A percentile compares a stretch with the other conserved stretches of the same genome.
Evolutionary conservation across 225 moss, liverwort and hornwort genomes (phyloP).

Genomic region (Physcomitrellopsis africana): DNA sequence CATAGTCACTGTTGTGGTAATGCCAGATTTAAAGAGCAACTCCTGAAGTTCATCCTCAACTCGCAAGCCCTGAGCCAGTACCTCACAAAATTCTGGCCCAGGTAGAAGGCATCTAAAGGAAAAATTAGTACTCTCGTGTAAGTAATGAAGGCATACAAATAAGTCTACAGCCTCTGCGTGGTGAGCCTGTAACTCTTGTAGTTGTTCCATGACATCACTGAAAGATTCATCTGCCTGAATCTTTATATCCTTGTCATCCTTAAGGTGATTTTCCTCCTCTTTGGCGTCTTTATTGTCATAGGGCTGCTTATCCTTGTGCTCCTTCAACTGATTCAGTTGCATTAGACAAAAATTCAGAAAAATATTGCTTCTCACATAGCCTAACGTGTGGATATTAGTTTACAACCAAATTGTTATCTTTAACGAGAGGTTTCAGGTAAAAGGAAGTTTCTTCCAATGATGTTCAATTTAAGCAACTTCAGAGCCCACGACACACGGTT

Average conservation of each 20-base stretch:
- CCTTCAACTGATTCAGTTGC: not conserved
- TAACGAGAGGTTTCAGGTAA: not conserved
- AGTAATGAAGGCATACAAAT: conserved; percentile 15
- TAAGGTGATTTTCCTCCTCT: conserved; percentile 11
- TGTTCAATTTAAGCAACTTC: not conserved
- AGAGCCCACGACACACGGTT: not conserved
- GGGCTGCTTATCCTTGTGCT: too few species aligned
- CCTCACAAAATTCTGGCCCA: not conserved
- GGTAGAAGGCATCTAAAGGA: not conserved
- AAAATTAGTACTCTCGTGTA: not conserved
- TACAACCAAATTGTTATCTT: not conserved
- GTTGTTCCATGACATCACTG: conserved; percentile 7
- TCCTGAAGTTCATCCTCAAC: not conserved
- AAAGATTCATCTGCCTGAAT: not conserved
- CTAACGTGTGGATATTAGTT: not conserved
- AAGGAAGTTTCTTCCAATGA: too few species aligned
- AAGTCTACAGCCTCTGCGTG: conserved; percentile 11
- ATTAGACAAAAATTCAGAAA: not conserved
- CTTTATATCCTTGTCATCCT: conserved; percentile 1
- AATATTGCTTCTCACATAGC: not conserved
- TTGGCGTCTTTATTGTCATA: too few species aligned
- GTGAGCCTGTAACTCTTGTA: conserved; percentile 22
- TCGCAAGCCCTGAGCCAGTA: not conserved
- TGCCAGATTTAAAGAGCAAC: not conserved
- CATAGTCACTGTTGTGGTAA: too few species aligned